These are phyloP conservation scores for Talaromyces sp. DNA, from an alignment of 2,329 filamentous ascomycete genomes.

Conservation along the genomic window DNA sequence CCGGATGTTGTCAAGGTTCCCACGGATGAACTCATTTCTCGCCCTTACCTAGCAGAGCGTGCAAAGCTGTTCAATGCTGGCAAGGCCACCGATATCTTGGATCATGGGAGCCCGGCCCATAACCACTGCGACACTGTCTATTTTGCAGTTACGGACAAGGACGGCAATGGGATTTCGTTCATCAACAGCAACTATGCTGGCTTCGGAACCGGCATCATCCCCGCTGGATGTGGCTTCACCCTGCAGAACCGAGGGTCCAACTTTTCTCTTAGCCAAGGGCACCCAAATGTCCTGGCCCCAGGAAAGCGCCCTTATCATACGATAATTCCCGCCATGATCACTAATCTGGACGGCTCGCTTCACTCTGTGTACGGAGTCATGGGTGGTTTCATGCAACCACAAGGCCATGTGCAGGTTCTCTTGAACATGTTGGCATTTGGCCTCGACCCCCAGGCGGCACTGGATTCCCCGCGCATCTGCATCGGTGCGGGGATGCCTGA, in stretches of 20 bases:
- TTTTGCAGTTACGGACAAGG: constrained; percentile 74
- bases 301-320: constrained; percentile 93
- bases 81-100: constrained; percentile 48
- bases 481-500: constrained; percentile 71
- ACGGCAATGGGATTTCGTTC: constrained; percentile 89
- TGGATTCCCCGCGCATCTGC: constrained; percentile 88
- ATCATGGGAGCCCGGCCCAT: constrained; percentile 78
- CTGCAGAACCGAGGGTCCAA: constrained; percentile 90
- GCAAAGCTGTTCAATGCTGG: constrained; percentile 57
- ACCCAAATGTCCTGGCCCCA: constrained; percentile 77
- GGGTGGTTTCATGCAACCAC: constrained; percentile 98
- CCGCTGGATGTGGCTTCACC: constrained; percentile 81
- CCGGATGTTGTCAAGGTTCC: constrained; percentile 70
- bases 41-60: constrained; percentile 69
- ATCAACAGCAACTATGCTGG: constrained; percentile 94
- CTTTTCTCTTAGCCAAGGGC: constrained; percentile 64
- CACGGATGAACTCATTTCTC: constrained; percentile 62
- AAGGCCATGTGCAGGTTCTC: constrained; percentile 90
- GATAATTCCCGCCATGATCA: constrained; percentile 90
- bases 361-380: constrained; percentile 92
- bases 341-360: constrained; percentile 70
- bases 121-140: constrained; percentile 91
- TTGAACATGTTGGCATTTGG: constrained; percentile 83
- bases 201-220: constrained; percentile 81
- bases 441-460: constrained; percentile 76